Evolutionary conservation across 768 basidiomycete species (phyloP), one percentile per base, ranked within the genome.

Genomic region (Mrakia frigida): DNA sequence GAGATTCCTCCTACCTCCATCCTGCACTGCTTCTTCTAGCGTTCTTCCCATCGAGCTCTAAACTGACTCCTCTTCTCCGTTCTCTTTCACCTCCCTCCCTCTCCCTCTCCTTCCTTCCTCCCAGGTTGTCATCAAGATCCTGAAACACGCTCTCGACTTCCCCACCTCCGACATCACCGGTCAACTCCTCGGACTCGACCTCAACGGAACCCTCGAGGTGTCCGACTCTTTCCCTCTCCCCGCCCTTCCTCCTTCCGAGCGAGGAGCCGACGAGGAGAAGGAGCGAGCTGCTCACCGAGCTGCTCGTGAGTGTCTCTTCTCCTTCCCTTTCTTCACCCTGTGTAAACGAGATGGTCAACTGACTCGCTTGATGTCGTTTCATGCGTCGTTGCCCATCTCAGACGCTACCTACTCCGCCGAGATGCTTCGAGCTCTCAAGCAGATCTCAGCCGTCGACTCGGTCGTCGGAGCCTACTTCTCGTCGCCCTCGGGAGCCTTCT

Each of bases 381-480:
- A n/a, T n/a, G n/a, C n/a, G n/a, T n/a, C n/a, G n/a, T 35, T 73
- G 3, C 61, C 69, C 16, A 14, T 50, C 13, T 63, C 87, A 74
- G 90, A 92, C 63, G 70, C 73, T 25, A 67, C 72, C 33, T 94
- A 93, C 82, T 92, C 94, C 83, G 86, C 87, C 50, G 87, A 89
- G 75, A 92, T 94, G 92, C 86, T 94, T 65, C 89, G 91, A 74
- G 90, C 91, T 33, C 86, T 98, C 81, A 92, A 92, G 81, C 93
- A 95, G 82, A 94, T 95, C 74, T 91, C 92, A 81, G 89, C 90
- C 52, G 93, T 95, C 81, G 93, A 96, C 84, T 93, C 90, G 79
- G 88, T 94, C 46, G 91, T 97, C 74, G 95, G 95, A 53, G 93
- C 96, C 84, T 98, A 98, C 85, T 93, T 96, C 81, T 91, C 92